A percentile compares a stretch with the other conserved stretches of the same genome.
These are phyloP conservation scores for Colletotrichum lupini DNA, from an alignment of 2,329 filamentous ascomycete species.

Conservation along the genomic window DNA sequence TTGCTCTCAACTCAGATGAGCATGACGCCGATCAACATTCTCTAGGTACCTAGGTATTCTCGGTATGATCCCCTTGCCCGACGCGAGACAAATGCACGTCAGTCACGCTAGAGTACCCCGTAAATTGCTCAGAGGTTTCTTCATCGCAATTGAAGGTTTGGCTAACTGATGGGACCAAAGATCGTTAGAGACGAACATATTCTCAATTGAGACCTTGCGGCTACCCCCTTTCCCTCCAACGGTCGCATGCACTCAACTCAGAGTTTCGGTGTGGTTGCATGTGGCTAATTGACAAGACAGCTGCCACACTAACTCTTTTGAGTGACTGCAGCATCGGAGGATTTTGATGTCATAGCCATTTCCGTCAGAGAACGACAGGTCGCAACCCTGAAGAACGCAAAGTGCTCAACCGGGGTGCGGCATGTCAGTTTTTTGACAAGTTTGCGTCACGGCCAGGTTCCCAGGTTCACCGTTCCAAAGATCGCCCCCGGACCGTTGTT, in stretches of 20 bases:
- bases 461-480: neutral
- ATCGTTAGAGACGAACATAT: neutral
- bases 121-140: neutral
- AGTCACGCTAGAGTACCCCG: too few relatives aligned
- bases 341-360: slow-evolving; percentile 10
- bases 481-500: slow-evolving; percentile 13
- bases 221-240: too few relatives aligned
- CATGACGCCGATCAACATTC: neutral
- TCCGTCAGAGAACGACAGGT: slow-evolving; percentile 4
- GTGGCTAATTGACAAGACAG: neutral
- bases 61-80: too few relatives aligned
- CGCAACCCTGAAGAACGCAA: slow-evolving; percentile 7
- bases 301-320: neutral
- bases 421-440: slow-evolving; percentile 5
- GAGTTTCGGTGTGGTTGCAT: neutral
- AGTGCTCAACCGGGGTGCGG: neutral
- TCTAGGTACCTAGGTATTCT: too few relatives aligned
- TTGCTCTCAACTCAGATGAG: neutral
- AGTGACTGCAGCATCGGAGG: neutral
- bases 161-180: neutral
- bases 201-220: neutral
- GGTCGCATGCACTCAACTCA: neutral
- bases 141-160: neutral
- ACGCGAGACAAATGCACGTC: too few relatives aligned
- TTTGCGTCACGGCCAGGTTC: slow-evolving; percentile 4